These are phyloP conservation scores for Craterostigma plantagineum DNA, from an alignment of 257 asterid genomes.

Conservation along the genomic window DNA sequence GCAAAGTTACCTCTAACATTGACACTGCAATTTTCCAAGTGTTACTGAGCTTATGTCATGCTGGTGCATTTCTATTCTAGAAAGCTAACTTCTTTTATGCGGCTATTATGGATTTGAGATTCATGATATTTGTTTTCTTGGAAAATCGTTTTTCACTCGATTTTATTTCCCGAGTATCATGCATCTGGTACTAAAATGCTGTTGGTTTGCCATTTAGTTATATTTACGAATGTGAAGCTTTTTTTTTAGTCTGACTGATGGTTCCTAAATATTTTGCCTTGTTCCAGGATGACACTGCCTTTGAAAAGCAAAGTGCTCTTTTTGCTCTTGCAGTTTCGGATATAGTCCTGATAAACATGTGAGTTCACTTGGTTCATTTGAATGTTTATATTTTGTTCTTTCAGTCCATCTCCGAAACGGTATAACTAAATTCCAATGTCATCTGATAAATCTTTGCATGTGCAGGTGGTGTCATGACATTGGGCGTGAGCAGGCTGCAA, in stretches of 20 bases:
- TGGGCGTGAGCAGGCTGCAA: slow-evolving; percentile 98
- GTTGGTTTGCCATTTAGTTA: too few species aligned
- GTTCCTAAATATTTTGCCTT: too few species aligned
- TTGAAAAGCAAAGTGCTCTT: slow-evolving; percentile 91
- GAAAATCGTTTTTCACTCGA: slow-evolving; percentile 7
- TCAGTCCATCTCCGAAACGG: neutral
- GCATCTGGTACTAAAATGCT: too few species aligned
- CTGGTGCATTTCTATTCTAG: neutral
- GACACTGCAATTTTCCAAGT: too few species aligned
- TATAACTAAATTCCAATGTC: neutral
- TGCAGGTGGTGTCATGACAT: slow-evolving; percentile 98
- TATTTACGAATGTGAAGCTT: too few species aligned
- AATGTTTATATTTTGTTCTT: neutral
- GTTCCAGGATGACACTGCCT: slow-evolving; percentile 91
- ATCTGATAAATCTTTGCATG: neutral
- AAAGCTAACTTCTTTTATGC: neutral
- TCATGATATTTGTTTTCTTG: slow-evolving; percentile 1
- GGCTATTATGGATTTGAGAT: neutral
- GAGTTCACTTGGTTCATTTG: slow-evolving; percentile 18
- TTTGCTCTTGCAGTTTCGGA: slow-evolving; percentile 97
- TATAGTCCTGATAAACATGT: slow-evolving; percentile 94
- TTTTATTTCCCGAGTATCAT: too few species aligned
- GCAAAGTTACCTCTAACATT: too few species aligned
- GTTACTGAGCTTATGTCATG: too few species aligned
- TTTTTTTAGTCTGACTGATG: too few species aligned